Percentiles rank a stretch among this genome's conserved stretches.
Evolutionary conservation across 495 filamentous ascomycete genomes (phyloP).

Genomic region (Neurospora tetraspora): DNA sequence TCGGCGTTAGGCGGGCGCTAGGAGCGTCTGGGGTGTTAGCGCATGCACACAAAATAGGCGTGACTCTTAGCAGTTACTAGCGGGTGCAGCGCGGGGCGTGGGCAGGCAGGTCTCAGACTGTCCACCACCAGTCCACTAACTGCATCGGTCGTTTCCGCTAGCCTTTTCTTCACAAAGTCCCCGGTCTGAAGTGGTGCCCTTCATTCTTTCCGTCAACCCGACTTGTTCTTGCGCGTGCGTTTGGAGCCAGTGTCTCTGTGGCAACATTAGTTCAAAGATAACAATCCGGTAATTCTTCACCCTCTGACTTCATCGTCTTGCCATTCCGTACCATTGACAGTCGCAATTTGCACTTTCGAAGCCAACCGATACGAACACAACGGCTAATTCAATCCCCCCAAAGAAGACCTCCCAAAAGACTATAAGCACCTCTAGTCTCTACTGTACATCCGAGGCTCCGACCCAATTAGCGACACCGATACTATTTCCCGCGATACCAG

Average conservation of each 20-base stretch:
- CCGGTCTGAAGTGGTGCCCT: not conserved
- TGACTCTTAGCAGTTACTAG: not conserved
- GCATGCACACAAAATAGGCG: not conserved
- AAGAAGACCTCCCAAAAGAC: not conserved
- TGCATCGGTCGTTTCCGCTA: not conserved
- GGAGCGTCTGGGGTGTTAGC: not conserved
- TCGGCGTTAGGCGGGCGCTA: not conserved
- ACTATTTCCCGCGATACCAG: not conserved
- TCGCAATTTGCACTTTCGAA: not conserved
- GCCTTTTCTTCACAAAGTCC: not conserved
- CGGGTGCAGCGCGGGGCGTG: not conserved
- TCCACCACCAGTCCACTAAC: not conserved
- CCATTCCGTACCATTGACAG: not conserved
- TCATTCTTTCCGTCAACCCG: not conserved
- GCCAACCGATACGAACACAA: not conserved
- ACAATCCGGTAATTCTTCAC: not conserved
- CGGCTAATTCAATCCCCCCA: not conserved
- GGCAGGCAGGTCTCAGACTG: not conserved
- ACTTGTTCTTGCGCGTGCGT: not conserved
- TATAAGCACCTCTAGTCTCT: not conserved
- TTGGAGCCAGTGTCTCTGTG: not conserved
- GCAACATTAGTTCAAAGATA: not conserved
- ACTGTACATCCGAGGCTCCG: not conserved
- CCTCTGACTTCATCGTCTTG: not conserved
- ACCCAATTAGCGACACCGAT: not conserved